These are phyloP conservation scores for Leccinellum luteum DNA, from an alignment of 768 basidiomycete species.

Conservation along the genomic window DNA sequence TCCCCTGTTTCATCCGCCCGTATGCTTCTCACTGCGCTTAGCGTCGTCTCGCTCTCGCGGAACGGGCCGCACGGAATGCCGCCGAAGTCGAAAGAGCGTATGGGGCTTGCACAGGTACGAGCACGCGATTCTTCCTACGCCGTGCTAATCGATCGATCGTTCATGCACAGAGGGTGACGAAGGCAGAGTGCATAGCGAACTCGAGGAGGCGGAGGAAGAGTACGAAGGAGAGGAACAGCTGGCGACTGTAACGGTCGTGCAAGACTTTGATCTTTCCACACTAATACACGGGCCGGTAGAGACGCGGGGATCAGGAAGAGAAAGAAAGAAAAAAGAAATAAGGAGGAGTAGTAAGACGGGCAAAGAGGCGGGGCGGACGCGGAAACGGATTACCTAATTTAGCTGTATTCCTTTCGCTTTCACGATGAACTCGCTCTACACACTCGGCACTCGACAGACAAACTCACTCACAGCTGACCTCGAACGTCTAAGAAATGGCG, in stretches of 20 bases:
- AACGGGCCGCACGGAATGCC: conserved; percentile 77
- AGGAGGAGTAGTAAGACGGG: conserved; percentile 29
- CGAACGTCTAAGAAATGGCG: conserved; percentile 76
- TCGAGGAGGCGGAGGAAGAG: conserved; percentile 53
- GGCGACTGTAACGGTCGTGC: conserved; percentile 87
- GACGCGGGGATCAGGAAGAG: neutral
- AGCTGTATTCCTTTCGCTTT: conserved; percentile 2
- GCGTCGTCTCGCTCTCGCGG: conserved; percentile 76
- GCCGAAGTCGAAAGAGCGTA: conserved; percentile 74
- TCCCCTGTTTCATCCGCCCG: conserved; percentile 1
- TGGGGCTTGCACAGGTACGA: conserved; percentile 47
- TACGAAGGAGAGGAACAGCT: conserved; percentile 82
- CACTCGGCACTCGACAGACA: conserved; percentile 88
- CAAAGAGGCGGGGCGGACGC: conserved; percentile 60
- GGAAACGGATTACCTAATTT: conserved; percentile 42
- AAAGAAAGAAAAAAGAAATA: neutral
- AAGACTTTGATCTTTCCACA: conserved; percentile 81
- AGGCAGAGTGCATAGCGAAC: conserved; percentile 38
- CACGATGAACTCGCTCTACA: conserved; percentile 94
- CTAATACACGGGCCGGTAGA: conserved; percentile 47
- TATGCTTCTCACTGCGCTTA: conserved; percentile 32
- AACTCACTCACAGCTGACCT: conserved; percentile 86
- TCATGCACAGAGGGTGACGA: conserved; percentile 31
- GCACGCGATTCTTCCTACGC: neutral
- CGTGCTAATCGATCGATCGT: conserved; percentile 9